Evolutionary conservation across 2,329 filamentous ascomycete genomes (phyloP), one percentile per base, ranked within the genome.

Genomic region (Apiospora malaysiana): DNA sequence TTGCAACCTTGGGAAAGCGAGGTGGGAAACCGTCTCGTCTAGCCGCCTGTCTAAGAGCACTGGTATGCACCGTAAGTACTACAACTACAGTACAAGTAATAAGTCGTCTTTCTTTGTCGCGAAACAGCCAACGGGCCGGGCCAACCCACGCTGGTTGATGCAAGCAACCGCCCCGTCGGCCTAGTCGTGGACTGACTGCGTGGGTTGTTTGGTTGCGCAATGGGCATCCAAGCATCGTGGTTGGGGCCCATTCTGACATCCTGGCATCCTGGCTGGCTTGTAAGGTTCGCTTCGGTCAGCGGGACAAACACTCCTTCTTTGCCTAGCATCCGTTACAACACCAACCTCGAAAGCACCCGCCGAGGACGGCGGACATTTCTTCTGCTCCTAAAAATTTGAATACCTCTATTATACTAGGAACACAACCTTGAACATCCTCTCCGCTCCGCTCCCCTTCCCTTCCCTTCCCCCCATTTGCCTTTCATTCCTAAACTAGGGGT

Each of bases 171-270:
- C 51, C 51, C 51, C 51, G 27, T 59, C 51, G 27, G 51, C 51
- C 51, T 59, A 59, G 51, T 27, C 51, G 51, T 59, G 51, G 49
- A n/a, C n/a, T n/a, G n/a, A n/a, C n/a, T n/a, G n/a, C n/a, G n/a
- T n/a, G n/a, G n/a, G n/a, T n/a, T n/a, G n/a, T n/a, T n/a, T n/a
- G n/a, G 51, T 59, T 37, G 51, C 51, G 51, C 51, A 59, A 59
- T 59, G 51, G 51, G 51, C 51, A 32, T 56, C 49, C 23, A 27
- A 16, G 49, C 49, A 37, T 59, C 51, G 51, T 59, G 51, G 25
- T 59, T 59, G 51, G 51, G 51, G 51, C 51, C 51, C 51, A 59
- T 59, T 6, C 27, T n/a, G n/a, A n/a, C n/a, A n/a, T n/a, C n/a
- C n/a, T n/a, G n/a, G n/a, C n/a, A n/a, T n/a, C n/a, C n/a, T n/a